These are phyloP conservation scores for Retiboletus flavoniger DNA, from an alignment of 1,284 basidiomycete genomes.

Conservation along the genomic window DNA sequence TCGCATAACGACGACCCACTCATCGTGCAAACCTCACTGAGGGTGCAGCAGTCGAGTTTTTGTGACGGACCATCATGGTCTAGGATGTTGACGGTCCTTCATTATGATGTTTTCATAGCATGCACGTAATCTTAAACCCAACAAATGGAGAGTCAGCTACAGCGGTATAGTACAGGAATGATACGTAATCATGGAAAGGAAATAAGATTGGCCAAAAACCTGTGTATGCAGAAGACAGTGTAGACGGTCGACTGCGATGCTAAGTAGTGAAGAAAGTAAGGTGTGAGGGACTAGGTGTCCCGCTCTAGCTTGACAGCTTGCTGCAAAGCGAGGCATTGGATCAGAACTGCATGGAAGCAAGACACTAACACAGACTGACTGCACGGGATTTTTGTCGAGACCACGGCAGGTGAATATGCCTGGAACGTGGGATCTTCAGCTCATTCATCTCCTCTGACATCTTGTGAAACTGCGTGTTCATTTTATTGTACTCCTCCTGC, in stretches of 20 bases:
- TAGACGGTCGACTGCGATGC: neutral
- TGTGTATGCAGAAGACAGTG: no score
- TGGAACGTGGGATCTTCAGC: constrained; percentile 22
- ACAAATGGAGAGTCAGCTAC: no score
- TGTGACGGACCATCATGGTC: constrained; percentile 45
- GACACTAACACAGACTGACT: constrained; percentile 5
- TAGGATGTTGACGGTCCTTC: constrained; percentile 45
- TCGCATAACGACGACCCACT: constrained; percentile 42
- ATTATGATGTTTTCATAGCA: no score
- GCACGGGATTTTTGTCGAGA: constrained; percentile 4
- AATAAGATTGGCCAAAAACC: no score
- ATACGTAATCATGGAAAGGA: no score
- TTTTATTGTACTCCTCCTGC: constrained; percentile 13
- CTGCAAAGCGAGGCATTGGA: neutral
- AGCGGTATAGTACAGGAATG: no score
- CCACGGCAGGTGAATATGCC: constrained; percentile 13
- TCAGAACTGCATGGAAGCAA: neutral
- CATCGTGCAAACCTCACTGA: constrained; percentile 51
- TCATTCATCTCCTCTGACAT: constrained; percentile 18
- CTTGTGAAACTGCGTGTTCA: constrained; percentile 8
- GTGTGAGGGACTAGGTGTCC: neutral
- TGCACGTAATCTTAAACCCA: no score
- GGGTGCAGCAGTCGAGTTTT: constrained; percentile 42
- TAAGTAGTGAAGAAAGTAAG: no score
- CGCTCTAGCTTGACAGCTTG: constrained; percentile 4